Evolutionary conservation across 192 early-diverging fungal species (phyloP).

Genomic region (Piromyces sp.): DNA sequence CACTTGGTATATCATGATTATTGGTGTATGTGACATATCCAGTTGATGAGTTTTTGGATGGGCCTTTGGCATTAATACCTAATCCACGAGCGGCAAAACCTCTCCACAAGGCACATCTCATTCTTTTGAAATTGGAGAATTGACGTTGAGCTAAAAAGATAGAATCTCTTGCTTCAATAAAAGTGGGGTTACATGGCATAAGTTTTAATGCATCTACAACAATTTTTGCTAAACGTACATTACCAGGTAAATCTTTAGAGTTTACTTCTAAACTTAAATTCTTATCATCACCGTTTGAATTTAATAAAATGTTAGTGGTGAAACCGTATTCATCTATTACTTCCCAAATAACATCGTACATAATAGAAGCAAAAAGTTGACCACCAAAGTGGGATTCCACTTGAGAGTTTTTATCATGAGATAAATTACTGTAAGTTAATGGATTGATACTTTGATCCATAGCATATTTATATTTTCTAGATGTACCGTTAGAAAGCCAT

Average conservation of each 20-base stretch:
- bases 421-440: not conserved
- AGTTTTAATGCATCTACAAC: conserved; percentile 61
- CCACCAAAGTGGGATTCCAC: not conserved
- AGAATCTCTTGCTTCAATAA: conserved; percentile 56
- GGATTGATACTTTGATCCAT: not conserved
- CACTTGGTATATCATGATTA: not conserved
- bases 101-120: conserved; percentile 52
- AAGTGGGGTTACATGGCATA: conserved; percentile 57
- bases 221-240: conserved; percentile 49
- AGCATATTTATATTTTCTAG: not conserved
- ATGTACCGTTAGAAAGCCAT: not conserved
- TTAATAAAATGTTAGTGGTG: conserved; percentile 7
- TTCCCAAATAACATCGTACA: conserved; percentile 39
- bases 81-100: conserved; percentile 82
- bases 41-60: not conserved
- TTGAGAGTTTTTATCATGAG: not conserved
- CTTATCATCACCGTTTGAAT: not conserved
- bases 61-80: conserved; percentile 41
- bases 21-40: not conserved
- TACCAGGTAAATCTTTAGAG: conserved; percentile 33
- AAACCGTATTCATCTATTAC: conserved; percentile 42
- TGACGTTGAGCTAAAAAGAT: conserved; percentile 51
- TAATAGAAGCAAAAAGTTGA: not conserved
- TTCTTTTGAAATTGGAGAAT: conserved; percentile 40
- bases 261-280: not conserved